phyloP scores from a whole-genome alignment of 805 yeast genomes.

The Wickerhamiella allomyrinae region DNA sequence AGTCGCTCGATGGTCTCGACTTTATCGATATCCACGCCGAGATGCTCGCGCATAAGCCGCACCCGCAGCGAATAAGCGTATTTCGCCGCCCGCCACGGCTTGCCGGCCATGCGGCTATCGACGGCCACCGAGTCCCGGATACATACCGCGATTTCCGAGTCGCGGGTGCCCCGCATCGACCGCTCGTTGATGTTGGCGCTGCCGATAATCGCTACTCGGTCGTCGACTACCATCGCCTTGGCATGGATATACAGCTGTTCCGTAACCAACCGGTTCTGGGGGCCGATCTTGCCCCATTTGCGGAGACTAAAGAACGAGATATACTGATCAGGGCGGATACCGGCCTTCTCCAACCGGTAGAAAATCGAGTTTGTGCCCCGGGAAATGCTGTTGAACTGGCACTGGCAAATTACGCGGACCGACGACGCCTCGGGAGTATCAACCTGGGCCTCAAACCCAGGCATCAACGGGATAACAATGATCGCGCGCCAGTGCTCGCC shows the following conservation, averaged over 20 bases:
- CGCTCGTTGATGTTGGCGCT: slow-evolving; percentile 96
- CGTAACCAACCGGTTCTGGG: slow-evolving; percentile 54
- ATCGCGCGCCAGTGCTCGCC: slow-evolving; percentile 78
- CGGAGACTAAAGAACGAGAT: slow-evolving; percentile 83
- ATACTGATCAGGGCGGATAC: slow-evolving; percentile 78
- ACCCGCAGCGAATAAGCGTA: slow-evolving; percentile 83
- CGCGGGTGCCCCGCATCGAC: slow-evolving; percentile 87
- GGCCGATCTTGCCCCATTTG: slow-evolving; percentile 91
- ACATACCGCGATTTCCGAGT: slow-evolving; percentile 84
- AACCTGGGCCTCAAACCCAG: slow-evolving; percentile 89
- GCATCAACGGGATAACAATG: slow-evolving; percentile 88
- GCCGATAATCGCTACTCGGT: slow-evolving; percentile 84
- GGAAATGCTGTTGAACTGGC: slow-evolving; percentile 86
- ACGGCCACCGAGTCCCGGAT: slow-evolving; percentile 52
- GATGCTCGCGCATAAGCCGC: slow-evolving; percentile 90
- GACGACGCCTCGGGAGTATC: slow-evolving; percentile 89
- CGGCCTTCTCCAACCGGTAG: slow-evolving; percentile 61
- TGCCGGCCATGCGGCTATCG: slow-evolving; percentile 62
- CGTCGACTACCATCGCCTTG: slow-evolving; percentile 83
- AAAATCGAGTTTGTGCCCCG: slow-evolving; percentile 81
- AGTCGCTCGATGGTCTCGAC: slow-evolving; percentile 17
- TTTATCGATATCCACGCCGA: slow-evolving; percentile 56
- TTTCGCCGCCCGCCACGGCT: slow-evolving; percentile 64
- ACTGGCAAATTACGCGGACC: slow-evolving; percentile 91
- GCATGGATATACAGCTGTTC: slow-evolving; percentile 94